Percentiles rank a stretch among this genome's conserved stretches.
Conservation (phyloP, 2,329 filamentous ascomycete genomes). For the Grosmannia clavigera region DNA sequence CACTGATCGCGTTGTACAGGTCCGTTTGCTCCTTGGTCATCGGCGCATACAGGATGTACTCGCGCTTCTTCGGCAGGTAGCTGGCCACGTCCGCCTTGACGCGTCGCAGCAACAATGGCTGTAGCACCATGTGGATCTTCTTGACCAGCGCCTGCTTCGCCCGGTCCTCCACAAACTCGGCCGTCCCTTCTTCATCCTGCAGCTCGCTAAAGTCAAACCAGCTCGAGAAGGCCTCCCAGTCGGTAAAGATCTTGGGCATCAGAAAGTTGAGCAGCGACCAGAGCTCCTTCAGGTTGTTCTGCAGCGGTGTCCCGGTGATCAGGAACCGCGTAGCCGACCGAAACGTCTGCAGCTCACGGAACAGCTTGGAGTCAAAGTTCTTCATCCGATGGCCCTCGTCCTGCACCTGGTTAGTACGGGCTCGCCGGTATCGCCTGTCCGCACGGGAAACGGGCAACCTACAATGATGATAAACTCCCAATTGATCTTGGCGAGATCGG, state of each 20-base stretch:
- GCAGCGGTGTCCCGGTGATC: slow-evolving; percentile 87
- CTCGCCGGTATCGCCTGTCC: background rate
- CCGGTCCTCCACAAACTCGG: slow-evolving; percentile 67
- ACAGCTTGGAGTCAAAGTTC: slow-evolving; percentile 86
- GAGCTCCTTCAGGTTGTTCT: slow-evolving; percentile 89
- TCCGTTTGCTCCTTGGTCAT: slow-evolving; percentile 86
- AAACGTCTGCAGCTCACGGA: slow-evolving; percentile 78
- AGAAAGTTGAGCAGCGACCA: slow-evolving; percentile 95
- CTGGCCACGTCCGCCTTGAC: slow-evolving; percentile 90
- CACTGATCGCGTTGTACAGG: slow-evolving; percentile 57
- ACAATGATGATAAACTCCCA: slow-evolving; percentile 98
- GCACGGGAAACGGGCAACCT: slow-evolving; percentile 18
- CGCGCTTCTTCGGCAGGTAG: slow-evolving; percentile 86
- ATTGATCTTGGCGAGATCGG: slow-evolving; percentile 67
- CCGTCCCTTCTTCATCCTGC: slow-evolving; percentile 67
- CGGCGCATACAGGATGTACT: slow-evolving; percentile 90
- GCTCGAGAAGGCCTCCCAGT: slow-evolving; percentile 81
- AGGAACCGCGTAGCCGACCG: slow-evolving; percentile 81
- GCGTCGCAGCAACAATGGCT: slow-evolving; percentile 76
- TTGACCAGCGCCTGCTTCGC: slow-evolving; percentile 67
- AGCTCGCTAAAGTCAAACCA: slow-evolving; percentile 97
- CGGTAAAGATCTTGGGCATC: slow-evolving; percentile 82
- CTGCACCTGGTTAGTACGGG: slow-evolving; percentile 23
- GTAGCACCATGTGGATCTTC: slow-evolving; percentile 88
- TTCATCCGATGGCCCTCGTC: slow-evolving; percentile 97